A percentile compares a stretch with the other conserved stretches of the same genome.
Conservation (phyloP, 257 asterid genomes). For the Euphrasia confusa region DNA sequence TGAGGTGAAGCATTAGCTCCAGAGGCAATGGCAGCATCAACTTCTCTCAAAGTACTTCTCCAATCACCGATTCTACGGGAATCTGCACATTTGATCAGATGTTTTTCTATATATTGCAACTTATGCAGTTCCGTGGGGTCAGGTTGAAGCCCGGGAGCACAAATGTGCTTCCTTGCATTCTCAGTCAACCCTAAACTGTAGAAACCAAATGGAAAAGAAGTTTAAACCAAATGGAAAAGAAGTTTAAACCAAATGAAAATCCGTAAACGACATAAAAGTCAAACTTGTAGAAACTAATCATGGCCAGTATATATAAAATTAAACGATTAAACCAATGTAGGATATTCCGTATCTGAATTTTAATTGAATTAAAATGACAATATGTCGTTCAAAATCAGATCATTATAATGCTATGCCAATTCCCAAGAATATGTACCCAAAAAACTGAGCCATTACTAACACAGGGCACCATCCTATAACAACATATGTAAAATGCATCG, state of each 20-base stretch:
- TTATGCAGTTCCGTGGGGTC: slow-evolving; percentile 54
- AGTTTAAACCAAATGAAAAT: slow-evolving; percentile 19
- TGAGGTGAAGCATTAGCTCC: slow-evolving; percentile 81
- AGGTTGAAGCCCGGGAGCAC: slow-evolving; percentile 44
- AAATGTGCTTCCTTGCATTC: slow-evolving; percentile 57
- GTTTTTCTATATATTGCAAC: slow-evolving; percentile 64
- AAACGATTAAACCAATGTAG: neutral
- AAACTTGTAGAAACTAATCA: too few species aligned
- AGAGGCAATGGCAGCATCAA: slow-evolving; percentile 69
- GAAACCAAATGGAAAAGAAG: slow-evolving; percentile 31
- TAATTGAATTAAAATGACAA: slow-evolving; percentile 16
- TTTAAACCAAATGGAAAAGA: slow-evolving; percentile 24
- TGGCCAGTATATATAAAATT: too few species aligned
- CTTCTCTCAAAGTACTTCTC: slow-evolving; percentile 61
- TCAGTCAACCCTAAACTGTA: slow-evolving; percentile 74
- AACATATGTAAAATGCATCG: slow-evolving; percentile 14
- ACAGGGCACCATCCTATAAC: slow-evolving; percentile 21
- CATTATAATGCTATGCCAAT: slow-evolving; percentile 3
- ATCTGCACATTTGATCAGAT: slow-evolving; percentile 52
- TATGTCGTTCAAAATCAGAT: neutral
- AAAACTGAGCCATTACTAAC: slow-evolving; percentile 16
- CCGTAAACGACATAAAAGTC: neutral
- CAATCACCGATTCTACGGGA: slow-evolving; percentile 74
- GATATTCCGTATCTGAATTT: neutral
- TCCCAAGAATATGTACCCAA: slow-evolving; percentile 15